Percentiles rank a stretch among this genome's conserved stretches.
These are phyloP conservation scores for Neopestalotiopsis clavispora DNA, from an alignment of 2,329 filamentous ascomycete genomes.

Conservation along the genomic window DNA sequence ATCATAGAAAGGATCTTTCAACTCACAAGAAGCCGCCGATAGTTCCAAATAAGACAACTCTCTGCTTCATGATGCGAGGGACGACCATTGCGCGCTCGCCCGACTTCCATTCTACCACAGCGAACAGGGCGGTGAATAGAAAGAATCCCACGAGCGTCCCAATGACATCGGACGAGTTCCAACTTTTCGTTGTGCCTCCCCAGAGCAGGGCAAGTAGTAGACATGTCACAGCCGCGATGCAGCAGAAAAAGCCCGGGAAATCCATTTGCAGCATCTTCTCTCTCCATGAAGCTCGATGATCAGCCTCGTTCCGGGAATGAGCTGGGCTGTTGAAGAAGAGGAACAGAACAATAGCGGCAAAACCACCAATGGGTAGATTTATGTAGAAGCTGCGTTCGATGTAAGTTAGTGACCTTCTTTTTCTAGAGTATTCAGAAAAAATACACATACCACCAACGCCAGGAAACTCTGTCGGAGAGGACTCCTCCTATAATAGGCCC, in stretches of 20 bases:
- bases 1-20: no score
- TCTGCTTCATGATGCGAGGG: background rate
- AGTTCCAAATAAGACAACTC: background rate
- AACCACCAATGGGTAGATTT: slow-evolving; percentile 24
- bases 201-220: slow-evolving; percentile 45
- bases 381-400: slow-evolving; percentile 25
- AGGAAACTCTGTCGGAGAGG: slow-evolving; percentile 53
- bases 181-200: slow-evolving; percentile 42
- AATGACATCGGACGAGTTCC: slow-evolving; percentile 37
- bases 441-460: slow-evolving; percentile 50
- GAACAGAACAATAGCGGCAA: slow-evolving; percentile 17
- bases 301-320: background rate
- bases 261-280: slow-evolving; percentile 23
- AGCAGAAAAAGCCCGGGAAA: slow-evolving; percentile 19
- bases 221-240: slow-evolving; percentile 37
- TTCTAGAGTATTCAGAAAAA: background rate
- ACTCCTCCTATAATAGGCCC: slow-evolving; percentile 56
- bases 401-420: background rate
- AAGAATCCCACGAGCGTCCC: slow-evolving; percentile 36
- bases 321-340: slow-evolving; percentile 17
- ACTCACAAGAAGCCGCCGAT: no score
- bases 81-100: slow-evolving; percentile 25
- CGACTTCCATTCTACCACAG: slow-evolving; percentile 21
- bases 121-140: slow-evolving; percentile 30
- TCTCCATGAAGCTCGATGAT: slow-evolving; percentile 5